These are phyloP conservation scores for Isatis tinctoria DNA, from an alignment of 345 rosid species.

Conservation along the genomic window DNA sequence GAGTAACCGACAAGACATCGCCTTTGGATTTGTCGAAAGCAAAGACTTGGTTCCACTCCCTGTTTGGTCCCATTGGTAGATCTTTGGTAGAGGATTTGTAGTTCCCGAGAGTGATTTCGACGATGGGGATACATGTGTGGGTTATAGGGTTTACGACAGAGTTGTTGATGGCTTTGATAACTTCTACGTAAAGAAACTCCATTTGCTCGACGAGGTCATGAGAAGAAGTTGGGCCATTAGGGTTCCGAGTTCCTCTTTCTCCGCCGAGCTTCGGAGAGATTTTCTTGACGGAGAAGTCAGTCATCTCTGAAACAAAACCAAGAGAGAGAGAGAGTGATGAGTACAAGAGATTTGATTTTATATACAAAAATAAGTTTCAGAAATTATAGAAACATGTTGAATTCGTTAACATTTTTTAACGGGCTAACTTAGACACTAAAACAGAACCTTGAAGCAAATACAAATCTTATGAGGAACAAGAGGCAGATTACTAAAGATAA, in stretches of 20 bases:
- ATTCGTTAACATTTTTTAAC: background rate
- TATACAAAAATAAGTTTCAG: background rate
- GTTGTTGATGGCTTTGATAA: background rate
- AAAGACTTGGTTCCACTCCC: conserved; percentile 19
- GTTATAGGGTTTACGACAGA: background rate
- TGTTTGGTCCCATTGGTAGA: conserved; percentile 1
- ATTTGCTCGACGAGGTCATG: conserved; percentile 28
- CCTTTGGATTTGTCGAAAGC: conserved; percentile 30
- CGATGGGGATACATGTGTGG: background rate
- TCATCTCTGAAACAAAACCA: conserved; percentile 13
- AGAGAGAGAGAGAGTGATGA: background rate
- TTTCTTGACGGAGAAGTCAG: conserved; percentile 16
- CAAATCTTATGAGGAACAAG: background rate
- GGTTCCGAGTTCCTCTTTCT: conserved; percentile 22
- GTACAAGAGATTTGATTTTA: background rate
- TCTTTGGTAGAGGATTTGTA: conserved; percentile 9
- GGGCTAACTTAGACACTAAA: background rate
- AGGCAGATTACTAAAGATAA: background rate
- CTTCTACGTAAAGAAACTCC: conserved; percentile 26
- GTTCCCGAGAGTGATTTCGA: conserved; percentile 26
- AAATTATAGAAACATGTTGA: background rate
- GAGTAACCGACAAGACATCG: conserved; percentile 14
- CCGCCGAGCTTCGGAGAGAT: conserved; percentile 26
- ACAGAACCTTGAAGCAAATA: background rate
- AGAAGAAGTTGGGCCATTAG: conserved; percentile 24